Evolutionary conservation across 306 rosid genomes (phyloP), one percentile per base, ranked within the genome.

Genomic region (Quillaja saponaria): DNA sequence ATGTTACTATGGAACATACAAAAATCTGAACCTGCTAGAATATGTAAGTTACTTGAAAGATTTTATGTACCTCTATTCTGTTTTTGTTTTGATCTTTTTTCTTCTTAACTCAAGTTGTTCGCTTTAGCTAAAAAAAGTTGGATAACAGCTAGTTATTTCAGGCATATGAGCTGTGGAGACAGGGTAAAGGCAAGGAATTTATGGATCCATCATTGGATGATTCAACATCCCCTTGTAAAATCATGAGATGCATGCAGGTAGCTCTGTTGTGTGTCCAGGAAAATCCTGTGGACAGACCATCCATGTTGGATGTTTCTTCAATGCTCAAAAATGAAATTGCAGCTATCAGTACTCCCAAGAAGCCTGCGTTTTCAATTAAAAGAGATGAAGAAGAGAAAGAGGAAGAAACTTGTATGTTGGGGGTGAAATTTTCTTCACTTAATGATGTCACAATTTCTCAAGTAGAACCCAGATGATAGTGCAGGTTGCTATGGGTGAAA

Each of bases 241-340:
- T 81, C 40, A 34, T 40, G 68, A 88, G 80, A 69, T 88, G 96
- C 88, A 67, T 85, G 78, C 79, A 79, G 14, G 76, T 85, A 16
- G 90, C 81, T 31, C 73, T 89, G 5, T 57, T 82, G 19, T 86
- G 95, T 11, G 90, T 84, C 55, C 85, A 83, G 73, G 88, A 79
- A 35, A 72, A 79, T 44, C 67, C 86, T 1, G 76, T 64, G 1
- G 81, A 84, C 50, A 78, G 92, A 66, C 82, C 96, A 42, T 49
- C 91, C 8, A 85, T 88, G 86, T 34, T 82, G 53, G 82, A 82
- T 63, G 77, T 85, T 17, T 74, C 63, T 66, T 82, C 87, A n/a
- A 19, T 79, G 67, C 80, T 87, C 41, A 82, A 78, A 60, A 72
- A 64, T 66, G 76, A 83, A 38, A 68, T 64, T 19, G 71, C 56